Evolutionary conservation across 1,284 basidiomycete genomes (phyloP).

Genomic region (Clitocybe nebularis): DNA sequence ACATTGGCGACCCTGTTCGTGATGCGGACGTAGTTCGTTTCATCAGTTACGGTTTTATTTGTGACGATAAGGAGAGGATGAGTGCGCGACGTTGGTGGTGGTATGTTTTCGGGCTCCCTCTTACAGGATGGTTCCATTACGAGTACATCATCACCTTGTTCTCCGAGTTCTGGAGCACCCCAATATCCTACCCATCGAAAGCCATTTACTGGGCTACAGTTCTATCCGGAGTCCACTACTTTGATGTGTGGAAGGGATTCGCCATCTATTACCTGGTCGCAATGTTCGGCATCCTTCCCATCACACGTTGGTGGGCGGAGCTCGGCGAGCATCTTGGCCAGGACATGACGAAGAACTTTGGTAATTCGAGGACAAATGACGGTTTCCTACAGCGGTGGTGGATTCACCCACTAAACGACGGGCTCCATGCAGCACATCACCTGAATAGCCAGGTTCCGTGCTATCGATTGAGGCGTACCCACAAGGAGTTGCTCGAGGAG

Average conservation of each 20-base stretch:
- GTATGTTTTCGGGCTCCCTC: not conserved
- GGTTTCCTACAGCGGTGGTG: not conserved
- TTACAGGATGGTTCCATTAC: not conserved
- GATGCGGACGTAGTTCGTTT: not conserved
- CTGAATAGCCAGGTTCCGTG: too few species aligned
- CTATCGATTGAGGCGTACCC: too few species aligned
- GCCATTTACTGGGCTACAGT: not conserved
- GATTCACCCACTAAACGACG: not conserved
- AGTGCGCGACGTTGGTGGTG: not conserved
- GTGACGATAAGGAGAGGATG: not conserved
- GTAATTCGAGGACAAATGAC: not conserved
- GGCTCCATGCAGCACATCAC: not conserved
- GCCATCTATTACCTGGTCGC: too few species aligned
- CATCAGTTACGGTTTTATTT: not conserved
- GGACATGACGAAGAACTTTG: not conserved
- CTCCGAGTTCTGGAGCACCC: not conserved
- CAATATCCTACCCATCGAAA: not conserved
- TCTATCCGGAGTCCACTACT: not conserved
- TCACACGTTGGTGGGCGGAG: not conserved
- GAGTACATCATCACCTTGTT: not conserved
- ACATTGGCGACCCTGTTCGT: not conserved
- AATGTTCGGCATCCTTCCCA: not conserved
- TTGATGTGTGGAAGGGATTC: too few species aligned
- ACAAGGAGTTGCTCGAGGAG: too few species aligned
- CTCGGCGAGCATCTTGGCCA: not conserved